Evolutionary conservation across 2,329 filamentous ascomycete species (phyloP), one percentile per base, ranked within the genome.

Genomic region (Xylaria sp.): DNA sequence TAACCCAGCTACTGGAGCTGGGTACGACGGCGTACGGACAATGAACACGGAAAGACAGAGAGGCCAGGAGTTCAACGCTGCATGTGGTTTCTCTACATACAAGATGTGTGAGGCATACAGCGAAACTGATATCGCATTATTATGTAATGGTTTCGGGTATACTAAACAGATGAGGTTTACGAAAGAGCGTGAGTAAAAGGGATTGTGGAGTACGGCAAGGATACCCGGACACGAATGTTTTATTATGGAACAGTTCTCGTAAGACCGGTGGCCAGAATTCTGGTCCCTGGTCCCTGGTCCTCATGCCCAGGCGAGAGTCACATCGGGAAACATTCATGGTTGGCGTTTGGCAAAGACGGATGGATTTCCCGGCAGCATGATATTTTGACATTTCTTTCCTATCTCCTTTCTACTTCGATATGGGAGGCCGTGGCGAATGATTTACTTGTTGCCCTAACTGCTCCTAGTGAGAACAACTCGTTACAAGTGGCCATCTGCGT

Each of bases 331-430:
- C 60, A 65, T 47, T 73, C 71, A 76, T 74, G 67, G 72, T 61
- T 50, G 73, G 75, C 73, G 74, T 75, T 63, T 73, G 70, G 70
- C 66, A 76, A 74, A 74, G 73, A 74, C 69, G 70, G 73, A 61
- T 65, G 72, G 72, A 69, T 67, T 69, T 73, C 69, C 66, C 69
- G 60, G 73, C 70, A 71, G 53, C 69, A 71, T 74, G 71, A 58
- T 44, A 57, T 62, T 64, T 64, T 66, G 61, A 47, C 25, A 58
- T 65, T 68, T 47, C 50, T 71, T 71, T 72, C 67, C 56, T 68
- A 59, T 71, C 68, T 63, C 29, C 54, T 59, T 64, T 65, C 51
- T 56, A 20, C 31, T 68, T 63, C 49, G 49, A 63, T 59, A 51
- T 49, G 44, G 61, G 61, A 59, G 45, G 62, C 33, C 38, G 36